These are phyloP conservation scores for Phyllosticta citrichinensis DNA, from an alignment of 2,329 filamentous ascomycete species.

Conservation along the genomic window DNA sequence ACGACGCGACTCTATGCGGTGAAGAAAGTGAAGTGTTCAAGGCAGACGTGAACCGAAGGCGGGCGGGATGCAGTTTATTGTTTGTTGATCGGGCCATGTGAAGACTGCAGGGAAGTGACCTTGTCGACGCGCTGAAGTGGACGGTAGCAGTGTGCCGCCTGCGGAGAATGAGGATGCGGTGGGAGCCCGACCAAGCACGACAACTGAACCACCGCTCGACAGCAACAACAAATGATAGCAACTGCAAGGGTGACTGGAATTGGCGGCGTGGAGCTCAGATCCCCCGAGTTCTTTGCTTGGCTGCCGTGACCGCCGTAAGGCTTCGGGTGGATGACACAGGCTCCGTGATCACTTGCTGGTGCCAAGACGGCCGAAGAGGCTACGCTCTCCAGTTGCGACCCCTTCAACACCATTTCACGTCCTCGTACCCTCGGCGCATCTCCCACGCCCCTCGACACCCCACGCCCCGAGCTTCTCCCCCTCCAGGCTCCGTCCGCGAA, in stretches of 20 bases:
- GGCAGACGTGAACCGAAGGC: neutral
- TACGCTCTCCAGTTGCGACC: constrained; percentile 10
- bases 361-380: constrained; percentile 1
- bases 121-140: neutral
- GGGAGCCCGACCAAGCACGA: neutral
- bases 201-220: neutral
- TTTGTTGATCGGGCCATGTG: neutral
- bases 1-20: neutral
- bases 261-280: constrained; percentile 7
- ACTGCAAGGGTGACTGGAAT: neutral
- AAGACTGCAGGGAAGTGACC: neutral
- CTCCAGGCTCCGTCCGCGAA: constrained; percentile 1
- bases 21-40: neutral
- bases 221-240: neutral
- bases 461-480: constrained; percentile 8
- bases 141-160: neutral
- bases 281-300: constrained; percentile 1
- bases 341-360: neutral
- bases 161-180: neutral
- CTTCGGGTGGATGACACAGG: neutral
- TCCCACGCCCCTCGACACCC: constrained; percentile 7
- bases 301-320: constrained; percentile 9
- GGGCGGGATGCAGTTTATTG: neutral
- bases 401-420: constrained; percentile 8
- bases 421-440: constrained; percentile 6